Conservation (phyloP, 2,329 filamentous ascomycete genomes). For the Elsinoe fawcettii region DNA sequence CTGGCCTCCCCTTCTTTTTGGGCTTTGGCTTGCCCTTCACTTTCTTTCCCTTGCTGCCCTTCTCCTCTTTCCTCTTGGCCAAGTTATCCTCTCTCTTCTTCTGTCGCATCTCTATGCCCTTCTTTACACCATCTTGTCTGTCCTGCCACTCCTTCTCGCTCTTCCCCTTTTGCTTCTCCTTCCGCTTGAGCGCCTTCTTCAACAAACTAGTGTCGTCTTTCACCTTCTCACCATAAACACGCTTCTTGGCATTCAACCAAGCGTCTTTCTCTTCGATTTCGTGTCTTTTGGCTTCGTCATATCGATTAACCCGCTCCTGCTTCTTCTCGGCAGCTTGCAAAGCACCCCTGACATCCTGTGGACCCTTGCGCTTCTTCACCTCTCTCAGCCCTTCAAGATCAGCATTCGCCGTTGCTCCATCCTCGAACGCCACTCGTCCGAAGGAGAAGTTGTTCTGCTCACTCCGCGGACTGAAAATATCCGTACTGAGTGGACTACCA, state of each 20-base stretch:
- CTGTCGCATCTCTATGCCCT: constrained; percentile 42
- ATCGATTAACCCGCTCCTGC: constrained; percentile 64
- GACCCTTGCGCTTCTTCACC: constrained; percentile 68
- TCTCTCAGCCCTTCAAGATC: constrained; percentile 53
- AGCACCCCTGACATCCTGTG: constrained; percentile 75
- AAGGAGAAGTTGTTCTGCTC: constrained; percentile 70
- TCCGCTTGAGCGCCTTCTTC: constrained; percentile 91
- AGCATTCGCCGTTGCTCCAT: constrained; percentile 72
- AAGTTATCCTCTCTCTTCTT: constrained; percentile 49
- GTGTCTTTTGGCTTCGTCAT: constrained; percentile 72
- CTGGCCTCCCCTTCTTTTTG: constrained; percentile 50
- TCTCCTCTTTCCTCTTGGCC: constrained; percentile 65
- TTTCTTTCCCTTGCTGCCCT: constrained; percentile 67
- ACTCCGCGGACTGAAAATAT: constrained; percentile 36
- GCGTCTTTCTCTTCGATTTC: constrained; percentile 89
- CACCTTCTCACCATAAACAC: constrained; percentile 81
- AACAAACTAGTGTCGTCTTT: constrained; percentile 77
- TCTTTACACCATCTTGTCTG: constrained; percentile 37
- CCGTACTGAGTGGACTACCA: constrained; percentile 46
- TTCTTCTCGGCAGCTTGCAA: constrained; percentile 82
- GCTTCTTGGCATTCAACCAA: constrained; percentile 86
- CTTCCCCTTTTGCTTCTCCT: constrained; percentile 83
- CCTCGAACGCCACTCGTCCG: constrained; percentile 80
- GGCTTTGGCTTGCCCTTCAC: constrained; percentile 50
- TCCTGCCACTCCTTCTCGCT: constrained; percentile 74